Conservation (phyloP, 306 rosid genomes). For the Inga leiocalycina region DNA sequence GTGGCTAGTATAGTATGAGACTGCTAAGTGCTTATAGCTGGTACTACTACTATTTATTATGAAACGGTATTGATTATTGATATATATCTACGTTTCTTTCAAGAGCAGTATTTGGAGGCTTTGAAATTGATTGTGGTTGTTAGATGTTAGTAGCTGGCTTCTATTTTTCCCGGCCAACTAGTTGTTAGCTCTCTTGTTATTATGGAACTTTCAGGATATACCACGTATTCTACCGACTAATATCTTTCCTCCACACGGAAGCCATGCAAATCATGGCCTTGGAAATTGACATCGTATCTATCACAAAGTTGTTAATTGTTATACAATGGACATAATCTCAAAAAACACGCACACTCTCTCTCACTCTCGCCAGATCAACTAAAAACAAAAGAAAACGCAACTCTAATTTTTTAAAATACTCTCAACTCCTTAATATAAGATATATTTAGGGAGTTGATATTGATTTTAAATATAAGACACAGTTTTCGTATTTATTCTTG, state of each 20-base stretch:
- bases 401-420: too few species aligned
- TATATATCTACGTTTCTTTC: background rate
- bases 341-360: too few species aligned
- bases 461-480: too few species aligned
- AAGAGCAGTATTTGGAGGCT: background rate
- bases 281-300: background rate
- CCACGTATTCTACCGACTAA: background rate
- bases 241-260: background rate
- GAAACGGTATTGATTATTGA: background rate
- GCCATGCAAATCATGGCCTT: background rate
- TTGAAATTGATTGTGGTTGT: background rate
- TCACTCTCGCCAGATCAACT: too few species aligned
- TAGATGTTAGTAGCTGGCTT: background rate
- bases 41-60: too few species aligned
- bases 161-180: background rate
- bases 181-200: background rate
- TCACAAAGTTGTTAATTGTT: background rate
- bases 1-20: too few species aligned
- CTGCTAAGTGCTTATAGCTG: too few species aligned
- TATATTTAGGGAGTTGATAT: too few species aligned
- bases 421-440: too few species aligned
- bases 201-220: background rate
- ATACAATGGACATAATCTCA: background rate
- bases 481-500: too few species aligned
- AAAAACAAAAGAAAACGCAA: too few species aligned